Percentiles rank a stretch among this genome's conserved stretches.
Conservation (phyloP, 345 rosid genomes). For the Litchi chinensis region DNA sequence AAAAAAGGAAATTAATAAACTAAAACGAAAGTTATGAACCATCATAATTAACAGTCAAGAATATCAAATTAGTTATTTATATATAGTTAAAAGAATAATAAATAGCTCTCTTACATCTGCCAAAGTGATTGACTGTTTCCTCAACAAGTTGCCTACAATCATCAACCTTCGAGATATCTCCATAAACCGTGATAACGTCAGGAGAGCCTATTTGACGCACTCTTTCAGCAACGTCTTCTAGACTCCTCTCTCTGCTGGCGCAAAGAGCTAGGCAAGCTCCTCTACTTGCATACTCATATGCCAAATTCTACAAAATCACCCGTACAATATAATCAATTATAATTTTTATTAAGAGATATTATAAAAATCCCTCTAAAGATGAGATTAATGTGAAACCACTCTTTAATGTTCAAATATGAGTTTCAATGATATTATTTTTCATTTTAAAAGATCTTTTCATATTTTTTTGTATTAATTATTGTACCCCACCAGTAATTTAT, state of each 20-base stretch:
- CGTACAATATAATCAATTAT: too few species aligned
- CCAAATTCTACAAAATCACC: conserved; percentile 45
- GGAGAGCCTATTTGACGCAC: conserved; percentile 57
- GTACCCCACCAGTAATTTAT: background rate
- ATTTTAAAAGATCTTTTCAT: too few species aligned
- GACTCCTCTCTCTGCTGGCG: conserved; percentile 43
- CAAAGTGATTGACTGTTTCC: conserved; percentile 46
- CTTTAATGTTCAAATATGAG: too few species aligned
- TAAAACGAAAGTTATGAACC: background rate
- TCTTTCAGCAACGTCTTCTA: conserved; percentile 48
- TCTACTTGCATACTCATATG: conserved; percentile 56
- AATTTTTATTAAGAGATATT: too few species aligned
- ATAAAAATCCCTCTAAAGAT: too few species aligned
- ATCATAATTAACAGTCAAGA: too few species aligned
- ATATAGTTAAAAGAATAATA: too few species aligned
- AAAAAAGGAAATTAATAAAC: background rate
- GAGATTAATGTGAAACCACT: too few species aligned
- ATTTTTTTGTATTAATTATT: too few species aligned
- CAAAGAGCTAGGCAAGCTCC: conserved; percentile 57
- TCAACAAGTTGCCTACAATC: conserved; percentile 52
- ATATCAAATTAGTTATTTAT: too few species aligned
- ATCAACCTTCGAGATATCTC: conserved; percentile 52
- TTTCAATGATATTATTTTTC: too few species aligned
- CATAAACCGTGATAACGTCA: conserved; percentile 41
- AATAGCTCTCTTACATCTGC: conserved; percentile 39